Base-by-base conservation (phyloP, 441 rosid genomes). In the Populus tomentosa region DNA sequence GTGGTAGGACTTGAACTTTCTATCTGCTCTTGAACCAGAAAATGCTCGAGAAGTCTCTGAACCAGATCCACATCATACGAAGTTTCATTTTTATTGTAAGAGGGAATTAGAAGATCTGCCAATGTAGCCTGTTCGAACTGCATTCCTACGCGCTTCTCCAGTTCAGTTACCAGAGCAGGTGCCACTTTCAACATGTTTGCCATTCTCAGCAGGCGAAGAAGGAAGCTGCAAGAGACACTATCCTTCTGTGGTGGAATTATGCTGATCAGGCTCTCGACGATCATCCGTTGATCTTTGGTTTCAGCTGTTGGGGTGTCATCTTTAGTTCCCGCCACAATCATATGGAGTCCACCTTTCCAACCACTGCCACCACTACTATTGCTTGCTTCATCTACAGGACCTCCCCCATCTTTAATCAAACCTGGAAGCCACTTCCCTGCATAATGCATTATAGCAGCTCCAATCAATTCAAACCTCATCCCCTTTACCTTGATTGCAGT, bases 401-500 rank as follows among this genome's bases (percentile, higher is more conserved):
- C 84, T 21, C 70, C 61, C 35, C 90, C 89, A 6, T 92, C 99
- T 76, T 86, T 90, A 38, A 89, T 88, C 80, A 90, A 74, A 42
- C 94, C 95, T 0, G 92, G 89, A 42, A 95, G 94, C 99, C 99
- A 95, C 88, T 89, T 95, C 3, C 88, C 76, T 2, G 95, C 92
- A 80, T 94, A 95, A 56, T 90, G 98, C 92, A 86, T 90, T 18
- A 91, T 89, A 5, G 92, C 87, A 33, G 97, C 90, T 38, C 99
- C 99, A 59, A 95, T 87, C 74, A 91, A 79, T 50, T 94, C 97
- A 59, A 85, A 92, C 78, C 97, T 84, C 98, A 91, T 92, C 11
- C 98, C 99, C 82, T 95, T 95, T 40, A 92, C 98, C 85, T 90
- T 95, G 68, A 95, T 95, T 35, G 99, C 97, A 0, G 98, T 95